phyloP scores from a whole-genome alignment of 2,329 filamentous ascomycete genomes.

The Epichloe hybrida region DNA sequence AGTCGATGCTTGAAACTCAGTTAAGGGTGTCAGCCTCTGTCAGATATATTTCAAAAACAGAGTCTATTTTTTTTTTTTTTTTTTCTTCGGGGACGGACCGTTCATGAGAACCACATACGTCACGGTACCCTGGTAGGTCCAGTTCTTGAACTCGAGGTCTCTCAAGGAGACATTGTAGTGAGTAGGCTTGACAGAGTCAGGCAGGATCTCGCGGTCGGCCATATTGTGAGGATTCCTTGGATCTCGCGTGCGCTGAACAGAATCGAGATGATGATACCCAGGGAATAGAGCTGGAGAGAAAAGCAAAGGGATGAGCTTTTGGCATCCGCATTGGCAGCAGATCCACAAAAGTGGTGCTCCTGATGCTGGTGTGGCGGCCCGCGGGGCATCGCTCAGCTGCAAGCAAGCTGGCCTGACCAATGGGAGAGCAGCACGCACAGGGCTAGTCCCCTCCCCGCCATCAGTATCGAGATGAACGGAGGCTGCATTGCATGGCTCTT shows the following conservation, averaged over 20 bases:
- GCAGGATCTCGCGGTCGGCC: conserved; percentile 49
- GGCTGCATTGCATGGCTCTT: neutral
- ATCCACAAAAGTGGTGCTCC: neutral
- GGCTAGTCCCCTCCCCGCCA: neutral
- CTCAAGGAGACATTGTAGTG: conserved; percentile 78
- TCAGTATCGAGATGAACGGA: neutral
- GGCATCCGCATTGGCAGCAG: neutral
- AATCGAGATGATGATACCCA: conserved; percentile 16
- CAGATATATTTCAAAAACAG: neutral
- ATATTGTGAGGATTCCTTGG: conserved; percentile 26
- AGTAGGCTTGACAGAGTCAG: conserved; percentile 56
- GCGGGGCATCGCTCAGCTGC: neutral
- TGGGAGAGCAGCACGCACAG: neutral
- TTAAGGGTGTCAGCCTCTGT: neutral
- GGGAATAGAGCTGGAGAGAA: conserved; percentile 12
- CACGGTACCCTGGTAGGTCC: conserved; percentile 74
- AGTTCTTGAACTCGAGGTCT: conserved; percentile 61
- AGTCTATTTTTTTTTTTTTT: too few species aligned
- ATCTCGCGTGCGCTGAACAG: conserved; percentile 24
- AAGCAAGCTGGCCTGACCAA: neutral
- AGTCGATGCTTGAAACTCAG: conserved; percentile 46
- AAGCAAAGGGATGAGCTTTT: neutral
- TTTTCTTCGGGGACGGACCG: neutral
- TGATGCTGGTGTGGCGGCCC: neutral
- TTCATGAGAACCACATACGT: conserved; percentile 25